Evolutionary conservation across 768 basidiomycete species (phyloP).

Genomic region (Candolleomyces eurysporus): DNA sequence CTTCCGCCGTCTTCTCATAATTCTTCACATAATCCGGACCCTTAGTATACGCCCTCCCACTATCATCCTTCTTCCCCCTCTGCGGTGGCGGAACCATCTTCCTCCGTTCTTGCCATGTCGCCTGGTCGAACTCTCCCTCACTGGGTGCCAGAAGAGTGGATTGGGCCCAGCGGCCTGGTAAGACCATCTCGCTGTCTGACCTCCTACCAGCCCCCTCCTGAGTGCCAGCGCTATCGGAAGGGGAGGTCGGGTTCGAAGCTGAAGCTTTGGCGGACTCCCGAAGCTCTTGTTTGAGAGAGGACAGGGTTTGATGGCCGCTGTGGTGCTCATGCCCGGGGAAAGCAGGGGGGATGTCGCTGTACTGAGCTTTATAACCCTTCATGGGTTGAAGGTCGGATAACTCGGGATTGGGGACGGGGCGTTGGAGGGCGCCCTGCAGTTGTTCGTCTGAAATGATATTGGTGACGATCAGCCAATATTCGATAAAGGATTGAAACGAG

Average conservation of each 20-base stretch:
- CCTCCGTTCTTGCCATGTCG: not conserved
- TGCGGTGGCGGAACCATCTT: not conserved
- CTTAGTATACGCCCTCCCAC: constrained; percentile 2
- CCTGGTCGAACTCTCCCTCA: too few relatives aligned
- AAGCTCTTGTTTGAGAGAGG: not conserved
- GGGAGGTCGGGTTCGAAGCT: not conserved
- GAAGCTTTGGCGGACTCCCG: not conserved
- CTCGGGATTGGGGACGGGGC: not conserved
- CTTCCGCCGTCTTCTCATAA: not conserved
- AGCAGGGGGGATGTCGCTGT: not conserved
- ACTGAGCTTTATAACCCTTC: not conserved
- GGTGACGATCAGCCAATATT: not conserved
- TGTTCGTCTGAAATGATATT: not conserved
- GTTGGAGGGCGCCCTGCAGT: not conserved
- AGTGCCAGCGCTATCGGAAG: not conserved
- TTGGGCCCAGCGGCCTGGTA: too few relatives aligned
- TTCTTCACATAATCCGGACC: constrained; percentile 4
- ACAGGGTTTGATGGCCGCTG: not conserved
- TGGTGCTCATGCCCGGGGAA: not conserved
- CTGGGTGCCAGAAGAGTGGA: too few relatives aligned
- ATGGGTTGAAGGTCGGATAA: not conserved
- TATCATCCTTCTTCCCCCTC: not conserved
- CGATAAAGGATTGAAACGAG: too few relatives aligned
- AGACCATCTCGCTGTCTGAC: not conserved
- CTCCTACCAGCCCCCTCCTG: not conserved